Percentiles rank a stretch among this genome's conserved stretches.
phyloP scores from a whole-genome alignment of 1,284 basidiomycete genomes.

The Rhodofomes roseus region DNA sequence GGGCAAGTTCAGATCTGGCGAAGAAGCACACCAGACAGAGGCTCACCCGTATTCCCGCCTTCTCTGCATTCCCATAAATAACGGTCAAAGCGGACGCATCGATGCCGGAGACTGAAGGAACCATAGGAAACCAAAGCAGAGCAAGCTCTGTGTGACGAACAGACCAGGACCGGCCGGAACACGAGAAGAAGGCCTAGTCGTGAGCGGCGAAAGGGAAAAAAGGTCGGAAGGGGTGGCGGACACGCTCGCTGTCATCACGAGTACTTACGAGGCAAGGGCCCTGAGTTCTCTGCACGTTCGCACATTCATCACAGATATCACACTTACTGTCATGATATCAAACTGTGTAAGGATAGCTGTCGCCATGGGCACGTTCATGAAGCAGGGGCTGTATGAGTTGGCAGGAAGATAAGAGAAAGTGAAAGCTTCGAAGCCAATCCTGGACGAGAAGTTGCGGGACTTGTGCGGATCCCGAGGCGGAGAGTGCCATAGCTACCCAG shows the following conservation, averaged over 20 bases:
- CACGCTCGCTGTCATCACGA: neutral
- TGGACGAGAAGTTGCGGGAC: neutral
- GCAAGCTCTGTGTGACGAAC: constrained; percentile 9
- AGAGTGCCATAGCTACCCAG: neutral
- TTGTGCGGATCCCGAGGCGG: neutral
- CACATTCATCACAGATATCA: neutral
- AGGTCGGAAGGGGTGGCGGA: neutral
- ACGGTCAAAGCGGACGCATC: neutral
- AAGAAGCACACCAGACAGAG: neutral
- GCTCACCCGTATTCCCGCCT: constrained; percentile 18
- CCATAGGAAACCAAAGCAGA: constrained; percentile 1
- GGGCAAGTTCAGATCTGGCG: neutral
- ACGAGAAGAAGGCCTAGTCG: neutral
- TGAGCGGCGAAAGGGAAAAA: neutral
- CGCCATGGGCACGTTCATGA: constrained; percentile 1
- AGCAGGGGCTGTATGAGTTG: neutral
- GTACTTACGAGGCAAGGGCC: neutral
- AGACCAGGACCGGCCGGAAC: constrained; percentile 3
- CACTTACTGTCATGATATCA: constrained; percentile 1
- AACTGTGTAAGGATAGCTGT: neutral
- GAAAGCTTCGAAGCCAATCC: neutral
- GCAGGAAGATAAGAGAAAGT: constrained; percentile 4
- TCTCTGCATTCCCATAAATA: constrained; percentile 14
- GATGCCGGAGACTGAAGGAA: neutral
- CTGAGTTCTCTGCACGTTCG: neutral